Conservation (phyloP, 2,329 filamentous ascomycete genomes). For the Calonectria pauciramosa region DNA sequence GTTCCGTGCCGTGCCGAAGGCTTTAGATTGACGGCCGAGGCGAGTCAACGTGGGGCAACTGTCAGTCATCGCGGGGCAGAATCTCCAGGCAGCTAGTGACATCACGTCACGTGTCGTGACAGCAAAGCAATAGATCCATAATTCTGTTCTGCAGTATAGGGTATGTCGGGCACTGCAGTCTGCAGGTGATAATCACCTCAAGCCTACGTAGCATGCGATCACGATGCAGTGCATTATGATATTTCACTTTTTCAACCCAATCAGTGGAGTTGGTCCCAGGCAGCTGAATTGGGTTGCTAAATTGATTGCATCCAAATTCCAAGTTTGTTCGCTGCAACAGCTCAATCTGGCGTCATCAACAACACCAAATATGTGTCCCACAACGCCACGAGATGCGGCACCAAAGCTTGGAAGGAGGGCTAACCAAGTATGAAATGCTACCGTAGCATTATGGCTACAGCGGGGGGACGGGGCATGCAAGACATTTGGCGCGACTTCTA, state of each 20-base stretch:
- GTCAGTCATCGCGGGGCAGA: slow-evolving; percentile 33
- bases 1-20: slow-evolving; percentile 23
- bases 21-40: slow-evolving; percentile 10
- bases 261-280: not conserved
- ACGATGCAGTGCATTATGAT: not conserved
- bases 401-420: not conserved
- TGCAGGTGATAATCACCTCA: not conserved
- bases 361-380: not conserved
- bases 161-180: not conserved
- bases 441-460: not conserved
- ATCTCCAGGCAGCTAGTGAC: slow-evolving; percentile 25
- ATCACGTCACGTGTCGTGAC: slow-evolving; percentile 36
- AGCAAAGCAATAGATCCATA: not conserved
- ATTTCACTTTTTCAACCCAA: not conserved
- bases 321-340: not conserved
- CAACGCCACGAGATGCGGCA: slow-evolving; percentile 5
- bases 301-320: not conserved
- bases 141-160: not conserved
- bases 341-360: not conserved
- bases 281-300: not conserved
- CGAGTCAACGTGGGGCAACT: slow-evolving; percentile 35
- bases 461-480: slow-evolving; percentile 5
- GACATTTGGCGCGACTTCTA: not conserved
- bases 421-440: slow-evolving; percentile 7
- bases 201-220: not conserved